Conservation (phyloP, 1,139 yeast genomes). For the Taphrina betulina region DNA sequence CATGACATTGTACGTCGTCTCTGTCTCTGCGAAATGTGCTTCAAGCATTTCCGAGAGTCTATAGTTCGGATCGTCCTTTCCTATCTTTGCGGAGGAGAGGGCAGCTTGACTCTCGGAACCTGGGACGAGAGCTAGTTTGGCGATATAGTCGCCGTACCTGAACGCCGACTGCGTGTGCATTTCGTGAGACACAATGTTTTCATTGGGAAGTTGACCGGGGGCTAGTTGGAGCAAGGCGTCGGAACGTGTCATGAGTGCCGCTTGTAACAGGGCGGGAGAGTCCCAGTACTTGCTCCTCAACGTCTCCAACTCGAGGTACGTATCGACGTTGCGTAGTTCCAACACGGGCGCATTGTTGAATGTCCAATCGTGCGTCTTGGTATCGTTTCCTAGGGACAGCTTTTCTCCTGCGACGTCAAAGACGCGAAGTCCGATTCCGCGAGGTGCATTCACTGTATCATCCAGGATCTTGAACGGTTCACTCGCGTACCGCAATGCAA, state of each 20-base stretch:
- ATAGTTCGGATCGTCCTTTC: conserved; percentile 3
- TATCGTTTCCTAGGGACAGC: not conserved
- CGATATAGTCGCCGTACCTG: conserved; percentile 9
- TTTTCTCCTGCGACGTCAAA: conserved; percentile 14
- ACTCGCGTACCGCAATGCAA: conserved; percentile 14
- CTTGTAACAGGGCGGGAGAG: not conserved
- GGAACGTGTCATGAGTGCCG: not conserved
- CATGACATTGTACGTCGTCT: conserved; percentile 5
- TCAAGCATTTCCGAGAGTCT: not conserved
- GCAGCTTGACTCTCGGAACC: not conserved
- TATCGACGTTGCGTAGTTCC: conserved; percentile 16
- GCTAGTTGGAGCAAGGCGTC: conserved; percentile 6
- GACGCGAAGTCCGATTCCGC: conserved; percentile 13
- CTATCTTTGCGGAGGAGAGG: not conserved
- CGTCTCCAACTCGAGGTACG: conserved; percentile 9
- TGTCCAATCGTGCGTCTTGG: conserved; percentile 12
- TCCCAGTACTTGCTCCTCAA: conserved; percentile 13
- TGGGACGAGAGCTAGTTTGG: conserved; percentile 13
- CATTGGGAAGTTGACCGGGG: conserved; percentile 7
- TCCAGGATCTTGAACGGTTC: conserved; percentile 23
- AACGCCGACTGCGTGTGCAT: conserved; percentile 17
- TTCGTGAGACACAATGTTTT: conserved; percentile 16
- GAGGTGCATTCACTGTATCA: conserved; percentile 12
- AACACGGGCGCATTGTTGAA: conserved; percentile 14
- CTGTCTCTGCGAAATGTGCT: not conserved